These are phyloP conservation scores for Neckera pumila DNA, from an alignment of 225 moss, liverwort and hornwort species.

Conservation along the genomic window DNA sequence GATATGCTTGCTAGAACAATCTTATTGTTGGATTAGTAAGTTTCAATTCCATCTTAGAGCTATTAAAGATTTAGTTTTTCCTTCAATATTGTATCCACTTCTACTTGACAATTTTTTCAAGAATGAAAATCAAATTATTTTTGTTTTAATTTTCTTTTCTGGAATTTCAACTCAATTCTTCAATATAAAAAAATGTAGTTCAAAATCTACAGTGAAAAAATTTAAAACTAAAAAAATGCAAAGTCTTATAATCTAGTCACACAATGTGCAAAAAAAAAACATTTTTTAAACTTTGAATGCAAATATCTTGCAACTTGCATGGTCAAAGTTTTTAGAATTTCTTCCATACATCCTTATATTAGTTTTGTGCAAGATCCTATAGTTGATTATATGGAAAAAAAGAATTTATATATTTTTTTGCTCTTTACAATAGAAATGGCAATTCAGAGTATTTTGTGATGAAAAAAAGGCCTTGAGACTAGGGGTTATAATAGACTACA, in stretches of 20 bases:
- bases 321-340: too few species aligned
- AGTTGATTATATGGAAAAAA: too few species aligned
- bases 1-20: neutral
- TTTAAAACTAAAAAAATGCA: neutral
- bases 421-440: accelerated
- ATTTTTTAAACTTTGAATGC: too few species aligned
- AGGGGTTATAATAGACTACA: accelerated
- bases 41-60: neutral
- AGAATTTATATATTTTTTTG: neutral
- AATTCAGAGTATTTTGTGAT: accelerated
- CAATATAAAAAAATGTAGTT: neutral
- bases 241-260: neutral
- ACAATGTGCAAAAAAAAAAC: too few species aligned
- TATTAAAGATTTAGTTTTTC: neutral
- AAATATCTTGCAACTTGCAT: too few species aligned
- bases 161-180: neutral
- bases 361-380: neutral
- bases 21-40: neutral
- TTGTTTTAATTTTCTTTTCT: neutral
- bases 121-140: neutral
- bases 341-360: accelerated
- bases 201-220: accelerated
- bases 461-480: neutral
- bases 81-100: neutral
- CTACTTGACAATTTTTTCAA: neutral